Evolutionary conservation across 1,284 basidiomycete species (phyloP), one percentile per base, ranked within the genome.

Genomic region (Moesziomyces sp.): DNA sequence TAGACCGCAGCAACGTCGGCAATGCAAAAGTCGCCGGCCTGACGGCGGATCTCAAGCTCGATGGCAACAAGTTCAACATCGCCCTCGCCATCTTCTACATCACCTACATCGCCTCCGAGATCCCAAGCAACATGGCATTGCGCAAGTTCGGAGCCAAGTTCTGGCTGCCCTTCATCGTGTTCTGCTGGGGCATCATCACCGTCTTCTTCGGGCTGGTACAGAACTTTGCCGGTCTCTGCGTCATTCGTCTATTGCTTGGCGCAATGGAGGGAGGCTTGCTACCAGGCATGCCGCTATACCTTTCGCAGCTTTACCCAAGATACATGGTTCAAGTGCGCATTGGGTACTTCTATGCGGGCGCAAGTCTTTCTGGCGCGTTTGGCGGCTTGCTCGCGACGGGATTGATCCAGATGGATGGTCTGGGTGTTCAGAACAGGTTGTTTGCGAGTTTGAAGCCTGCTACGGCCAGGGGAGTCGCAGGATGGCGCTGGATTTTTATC

Each of bases 121-220:
- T 85, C 19, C 84, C 83, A 16, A 81, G 79, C 45, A 85, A 84
- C 61, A 71, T 85, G 38, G 40, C 83, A 34, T 62, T 85, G 53
- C 78, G 82, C 44, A 71, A 69, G 46, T 46, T 84, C 10, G 78
- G 79, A 3, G 81, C 83, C 16, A 71, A 77, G 53, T 63, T 69
- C 51, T 74, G 65, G 70, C 48, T 90, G 5, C 89, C 89, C 3
- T 86, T 87, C 4, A 79, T 90, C 16, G 89, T 89, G 5, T 82
- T 90, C 5, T 73, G 85, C 1, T 90, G 89, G 89, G 90, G 89
- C 4, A 85, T 89, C 19, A 86, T 88, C 13, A 88, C 88, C 35
- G 84, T 89, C 38, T 85, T 86, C 51, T 89, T 90, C 80, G 89
- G 89, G 5, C 83, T 91, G 19, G 86, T 69, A 9, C 87, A 83